These are phyloP conservation scores for Paracamarosporium sp. DNA, from an alignment of 2,329 filamentous ascomycete genomes.

Conservation along the genomic window DNA sequence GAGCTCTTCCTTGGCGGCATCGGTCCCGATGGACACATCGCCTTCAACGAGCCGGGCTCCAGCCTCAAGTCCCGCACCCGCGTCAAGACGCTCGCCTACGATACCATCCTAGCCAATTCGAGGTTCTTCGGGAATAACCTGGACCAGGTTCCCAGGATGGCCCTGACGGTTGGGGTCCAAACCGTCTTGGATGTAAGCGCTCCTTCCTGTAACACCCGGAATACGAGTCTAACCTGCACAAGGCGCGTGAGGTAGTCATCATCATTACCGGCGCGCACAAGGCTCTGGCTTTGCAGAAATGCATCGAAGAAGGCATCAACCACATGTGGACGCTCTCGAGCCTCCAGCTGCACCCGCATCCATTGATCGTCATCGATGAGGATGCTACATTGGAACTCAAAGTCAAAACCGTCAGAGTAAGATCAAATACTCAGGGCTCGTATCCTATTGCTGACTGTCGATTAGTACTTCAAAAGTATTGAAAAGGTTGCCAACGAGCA, in stretches of 20 bases:
- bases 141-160: conserved; percentile 77
- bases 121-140: conserved; percentile 82
- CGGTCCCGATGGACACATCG: conserved; percentile 85
- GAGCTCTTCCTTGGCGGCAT: conserved; percentile 87
- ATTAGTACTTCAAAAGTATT: conserved; percentile 58
- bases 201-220: neutral
- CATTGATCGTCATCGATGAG: conserved; percentile 84
- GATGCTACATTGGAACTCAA: conserved; percentile 63
- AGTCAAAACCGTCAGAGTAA: conserved; percentile 51
- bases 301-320: conserved; percentile 81
- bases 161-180: conserved; percentile 83
- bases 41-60: conserved; percentile 89
- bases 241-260: conserved; percentile 71
- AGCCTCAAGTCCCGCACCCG: conserved; percentile 78
- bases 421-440: neutral
- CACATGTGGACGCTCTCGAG: conserved; percentile 91
- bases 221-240: neutral
- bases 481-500: conserved; percentile 54
- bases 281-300: conserved; percentile 77
- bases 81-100: conserved; percentile 86
- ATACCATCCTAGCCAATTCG: conserved; percentile 85
- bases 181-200: conserved; percentile 72
- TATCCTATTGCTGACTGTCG: conserved; percentile 12
- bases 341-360: conserved; percentile 80
- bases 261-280: conserved; percentile 85